Evolutionary conservation across 352 stramenopile species (phyloP).

Genomic region (Pythium coloratum): DNA sequence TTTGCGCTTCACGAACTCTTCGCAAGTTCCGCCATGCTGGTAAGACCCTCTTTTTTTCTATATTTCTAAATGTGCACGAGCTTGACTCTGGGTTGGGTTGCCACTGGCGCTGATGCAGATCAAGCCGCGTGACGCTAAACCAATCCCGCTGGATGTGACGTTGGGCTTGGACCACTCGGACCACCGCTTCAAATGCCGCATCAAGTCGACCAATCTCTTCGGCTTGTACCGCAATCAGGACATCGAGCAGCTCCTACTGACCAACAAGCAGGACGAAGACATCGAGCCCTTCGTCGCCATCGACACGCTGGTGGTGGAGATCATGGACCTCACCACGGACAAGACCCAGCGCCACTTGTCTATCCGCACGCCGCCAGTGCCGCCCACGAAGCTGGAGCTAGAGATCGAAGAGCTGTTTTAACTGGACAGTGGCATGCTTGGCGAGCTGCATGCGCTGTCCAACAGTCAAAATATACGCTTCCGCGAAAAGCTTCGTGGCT

Average conservation of each 20-base stretch:
- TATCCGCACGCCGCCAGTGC: conserved; percentile 38
- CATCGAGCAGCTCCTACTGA: conserved; percentile 49
- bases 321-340: conserved; percentile 62
- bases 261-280: conserved; percentile 12
- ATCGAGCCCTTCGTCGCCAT: conserved; percentile 55
- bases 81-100: neutral
- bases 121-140: conserved; percentile 48
- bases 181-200: conserved; percentile 67
- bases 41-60: conserved; percentile 16
- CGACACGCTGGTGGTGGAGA: conserved; percentile 71
- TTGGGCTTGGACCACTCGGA: conserved; percentile 53
- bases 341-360: conserved; percentile 55
- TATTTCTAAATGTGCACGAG: neutral
- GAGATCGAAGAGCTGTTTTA: conserved; percentile 76
- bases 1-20: conserved; percentile 77
- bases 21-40: conserved; percentile 49
- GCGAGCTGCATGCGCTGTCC: conserved; percentile 34
- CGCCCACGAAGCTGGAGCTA: conserved; percentile 47
- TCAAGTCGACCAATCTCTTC: conserved; percentile 68
- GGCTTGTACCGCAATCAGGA: conserved; percentile 62
- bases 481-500: conserved; percentile 32
- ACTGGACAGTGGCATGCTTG: conserved; percentile 29
- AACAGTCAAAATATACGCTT: conserved; percentile 28
- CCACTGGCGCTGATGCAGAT: conserved; percentile 33
- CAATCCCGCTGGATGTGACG: conserved; percentile 58